Percentiles rank a stretch among this genome's conserved stretches.
These are phyloP conservation scores for Penicillium sp. DNA, from an alignment of 2,329 filamentous ascomycete species.

Conservation along the genomic window DNA sequence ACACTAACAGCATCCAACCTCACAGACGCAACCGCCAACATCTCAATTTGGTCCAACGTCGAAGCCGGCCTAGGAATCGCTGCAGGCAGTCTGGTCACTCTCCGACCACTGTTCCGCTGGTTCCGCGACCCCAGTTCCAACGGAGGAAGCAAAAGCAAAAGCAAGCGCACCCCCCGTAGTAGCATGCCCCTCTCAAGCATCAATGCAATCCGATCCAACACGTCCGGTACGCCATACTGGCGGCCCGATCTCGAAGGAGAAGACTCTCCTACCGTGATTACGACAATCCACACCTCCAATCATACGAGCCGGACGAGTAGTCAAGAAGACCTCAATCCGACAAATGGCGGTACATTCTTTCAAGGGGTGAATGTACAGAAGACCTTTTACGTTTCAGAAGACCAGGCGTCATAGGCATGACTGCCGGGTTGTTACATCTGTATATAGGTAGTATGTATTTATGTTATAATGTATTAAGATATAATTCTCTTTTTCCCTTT, in stretches of 20 bases:
- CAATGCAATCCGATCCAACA: slow-evolving; percentile 20
- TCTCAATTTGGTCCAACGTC: slow-evolving; percentile 45
- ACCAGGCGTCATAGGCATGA: slow-evolving; percentile 12
- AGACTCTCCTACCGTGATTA: slow-evolving; percentile 27
- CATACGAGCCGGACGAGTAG: slow-evolving; percentile 32
- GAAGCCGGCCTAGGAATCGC: slow-evolving; percentile 44
- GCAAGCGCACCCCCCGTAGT: slow-evolving; percentile 26
- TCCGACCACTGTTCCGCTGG: slow-evolving; percentile 50
- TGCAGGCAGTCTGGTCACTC: slow-evolving; percentile 50
- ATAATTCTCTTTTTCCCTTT: background rate
- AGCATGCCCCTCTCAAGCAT: slow-evolving; percentile 35
- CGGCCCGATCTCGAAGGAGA: slow-evolving; percentile 31
- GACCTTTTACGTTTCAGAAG: slow-evolving; percentile 34
- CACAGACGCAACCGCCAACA: slow-evolving; percentile 35
- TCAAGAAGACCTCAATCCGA: slow-evolving; percentile 36
- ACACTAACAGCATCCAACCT: slow-evolving; percentile 11
- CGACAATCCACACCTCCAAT: slow-evolving; percentile 30
- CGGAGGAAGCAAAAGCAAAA: slow-evolving; percentile 18
- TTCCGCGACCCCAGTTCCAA: slow-evolving; percentile 31
- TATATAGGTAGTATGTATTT: background rate
- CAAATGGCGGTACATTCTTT: slow-evolving; percentile 20
- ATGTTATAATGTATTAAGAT: background rate
- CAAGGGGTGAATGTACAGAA: slow-evolving; percentile 37
- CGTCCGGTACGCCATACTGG: slow-evolving; percentile 31
- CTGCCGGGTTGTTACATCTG: background rate